phyloP scores from a whole-genome alignment of 2,329 filamentous ascomycete species.

The Atkinsonella hypoxylon region DNA sequence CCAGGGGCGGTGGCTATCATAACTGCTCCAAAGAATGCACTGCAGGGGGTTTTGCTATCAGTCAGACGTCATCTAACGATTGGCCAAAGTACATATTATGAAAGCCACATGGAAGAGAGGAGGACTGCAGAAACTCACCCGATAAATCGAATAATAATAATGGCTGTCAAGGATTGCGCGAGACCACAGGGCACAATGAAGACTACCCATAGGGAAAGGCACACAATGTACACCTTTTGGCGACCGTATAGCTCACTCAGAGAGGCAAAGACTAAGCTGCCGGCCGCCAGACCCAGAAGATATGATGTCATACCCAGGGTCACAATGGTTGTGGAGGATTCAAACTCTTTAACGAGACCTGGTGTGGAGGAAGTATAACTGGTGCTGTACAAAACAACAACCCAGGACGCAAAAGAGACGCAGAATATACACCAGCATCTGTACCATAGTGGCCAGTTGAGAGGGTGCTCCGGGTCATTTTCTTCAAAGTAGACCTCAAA shows the following conservation, averaged over 20 bases:
- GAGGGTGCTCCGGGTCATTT: constrained; percentile 51
- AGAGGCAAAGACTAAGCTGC: constrained; percentile 62
- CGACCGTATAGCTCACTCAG: constrained; percentile 60
- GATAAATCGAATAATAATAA: constrained; percentile 65
- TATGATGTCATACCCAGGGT: constrained; percentile 72
- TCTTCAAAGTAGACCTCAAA: constrained; percentile 65
- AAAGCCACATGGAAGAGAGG: background rate
- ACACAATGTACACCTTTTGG: constrained; percentile 55
- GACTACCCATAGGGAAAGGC: constrained; percentile 51
- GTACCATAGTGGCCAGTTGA: constrained; percentile 51
- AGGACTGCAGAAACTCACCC: constrained; percentile 32
- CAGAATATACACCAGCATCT: constrained; percentile 31
- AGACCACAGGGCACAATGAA: constrained; percentile 62
- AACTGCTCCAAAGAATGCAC: constrained; percentile 49
- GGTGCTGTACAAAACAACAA: constrained; percentile 61
- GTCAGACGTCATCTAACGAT: background rate
- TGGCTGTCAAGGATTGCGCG: constrained; percentile 51
- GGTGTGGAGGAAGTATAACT: constrained; percentile 63
- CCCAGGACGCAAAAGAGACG: constrained; percentile 35
- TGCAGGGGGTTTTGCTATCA: background rate
- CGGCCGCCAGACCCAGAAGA: constrained; percentile 59
- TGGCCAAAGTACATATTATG: no score
- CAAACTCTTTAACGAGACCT: constrained; percentile 57
- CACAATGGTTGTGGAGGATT: constrained; percentile 44
- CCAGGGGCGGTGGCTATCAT: constrained; percentile 79